Evolutionary conservation across 169 alveolate species (phyloP), one percentile per base, ranked within the genome.

Genomic region (Cryptosporidium ubiquitum): DNA sequence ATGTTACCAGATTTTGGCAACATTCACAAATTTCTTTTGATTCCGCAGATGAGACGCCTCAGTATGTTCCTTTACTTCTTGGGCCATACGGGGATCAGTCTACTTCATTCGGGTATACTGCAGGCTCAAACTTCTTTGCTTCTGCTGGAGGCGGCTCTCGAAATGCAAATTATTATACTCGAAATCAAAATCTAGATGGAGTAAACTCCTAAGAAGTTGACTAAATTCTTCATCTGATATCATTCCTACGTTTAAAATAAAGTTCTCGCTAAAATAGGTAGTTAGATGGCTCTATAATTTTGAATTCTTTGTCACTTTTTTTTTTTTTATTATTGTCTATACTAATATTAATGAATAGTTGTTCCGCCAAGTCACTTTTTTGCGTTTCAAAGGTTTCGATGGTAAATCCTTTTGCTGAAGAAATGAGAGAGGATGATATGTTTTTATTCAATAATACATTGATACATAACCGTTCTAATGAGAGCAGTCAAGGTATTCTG

Each of bases 81-180:
- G 55, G 69, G 3, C 89, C 89, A 40, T 79, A 58, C 42, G 64
- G 70, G 7, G 70, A 55, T 16, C 89, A 79, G 39, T 47, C 35
- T 0, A 12, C 42, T 31, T 7, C 73, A 14, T 20, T 58, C 5
- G 86, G 61, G 57, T 55, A 58, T 57, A 29, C 49, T 33, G 18
- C 66, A 3, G 66, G 66, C 6, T 2, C 66, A 55, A 55, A 26
- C 66, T 7, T 55, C 39, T 14, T 26, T 55, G 29, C 35, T 6
- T 2, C 35, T 23, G 20, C 31, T 6, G 66, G 66, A 5, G 5
- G 10, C 1, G n/a, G 2, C 16, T 14, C 5, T 23, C 66, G n/a
- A 55, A 26, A 12, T 26, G 66, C 12, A 55, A 16, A 10, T 0
- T 4, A 10, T 55, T 55, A 55, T 55, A 55, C 16, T 47, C 55